A percentile compares a stretch with the other conserved stretches of the same genome.
phyloP scores from a whole-genome alignment of 768 basidiomycete species.

The Leccinum arenicola region DNA sequence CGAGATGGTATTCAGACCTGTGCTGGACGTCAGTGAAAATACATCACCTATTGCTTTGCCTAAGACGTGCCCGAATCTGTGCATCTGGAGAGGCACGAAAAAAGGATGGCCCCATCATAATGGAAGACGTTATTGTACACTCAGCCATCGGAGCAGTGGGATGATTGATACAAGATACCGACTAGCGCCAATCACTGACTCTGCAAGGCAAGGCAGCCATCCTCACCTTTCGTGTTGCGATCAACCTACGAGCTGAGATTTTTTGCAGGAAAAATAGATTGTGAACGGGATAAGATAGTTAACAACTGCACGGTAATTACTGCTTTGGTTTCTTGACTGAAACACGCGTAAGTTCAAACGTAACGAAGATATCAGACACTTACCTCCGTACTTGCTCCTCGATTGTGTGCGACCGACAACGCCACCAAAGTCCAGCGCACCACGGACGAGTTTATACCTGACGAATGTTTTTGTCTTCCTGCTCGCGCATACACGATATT shows the following conservation, averaged over 20 bases:
- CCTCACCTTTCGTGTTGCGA: too few species aligned
- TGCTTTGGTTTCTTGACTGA: conserved; percentile 88
- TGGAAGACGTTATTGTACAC: too few species aligned
- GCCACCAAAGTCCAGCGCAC: conserved; percentile 86
- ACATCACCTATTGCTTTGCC: too few species aligned
- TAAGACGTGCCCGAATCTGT: too few species aligned
- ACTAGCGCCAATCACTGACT: too few species aligned
- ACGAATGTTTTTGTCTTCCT: conserved; percentile 1
- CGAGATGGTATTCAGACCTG: too few species aligned
- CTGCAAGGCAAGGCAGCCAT: too few species aligned
- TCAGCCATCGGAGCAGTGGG: not conserved
- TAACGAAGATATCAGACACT: conserved; percentile 16
- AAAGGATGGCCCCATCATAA: too few species aligned
- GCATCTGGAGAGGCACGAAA: too few species aligned
- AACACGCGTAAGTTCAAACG: conserved; percentile 11
- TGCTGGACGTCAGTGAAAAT: too few species aligned
- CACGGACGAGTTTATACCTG: conserved; percentile 95
- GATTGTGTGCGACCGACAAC: conserved; percentile 80
- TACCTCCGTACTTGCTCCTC: conserved; percentile 93
- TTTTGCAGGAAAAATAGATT: not conserved
- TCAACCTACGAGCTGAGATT: not conserved
- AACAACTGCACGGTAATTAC: conserved; percentile 27
- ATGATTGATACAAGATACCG: too few species aligned
- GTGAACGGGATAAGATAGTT: not conserved
- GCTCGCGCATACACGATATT: not conserved